Base-by-base conservation (phyloP, 371 early-diverging fungal genomes). In the Rhizopus sp. region DNA sequence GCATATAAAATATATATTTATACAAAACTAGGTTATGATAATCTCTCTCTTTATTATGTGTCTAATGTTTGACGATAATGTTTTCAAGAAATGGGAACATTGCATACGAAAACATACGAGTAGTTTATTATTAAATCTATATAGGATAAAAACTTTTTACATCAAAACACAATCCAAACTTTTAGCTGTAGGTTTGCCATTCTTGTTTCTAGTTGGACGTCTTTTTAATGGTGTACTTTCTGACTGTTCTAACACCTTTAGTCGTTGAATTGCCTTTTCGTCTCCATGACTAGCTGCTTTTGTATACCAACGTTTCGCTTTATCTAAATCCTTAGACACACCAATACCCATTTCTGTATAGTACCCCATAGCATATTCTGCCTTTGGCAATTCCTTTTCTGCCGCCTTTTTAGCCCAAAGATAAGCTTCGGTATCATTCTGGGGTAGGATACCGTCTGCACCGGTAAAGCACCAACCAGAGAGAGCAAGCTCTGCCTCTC, bases 401-500 rank as follows among this genome's bases (percentile, higher is more conserved):
- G 93, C 93, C 0, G 94, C 91, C 42, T 87, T 84, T 42, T 81
- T 79, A 8, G 93, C 92, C 94, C 94, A 95, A 29, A 87, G 66
- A 69, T 89, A 95, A n/a, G 95, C 93, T 66, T 89, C 88, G 7
- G 69, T 75, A 66, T 93, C 93, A 35, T 81, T 84, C 67, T 87
- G 90, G n/a, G 72, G 79, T 23, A 95, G 60, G 0, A 89, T 75
- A 1, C 87, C 89, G 0, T 68, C 69, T 13, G 86, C 73, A 23
- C 93, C 94, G 0, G 93, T 93, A 56, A 94, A 73, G 60, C 91
- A 94, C 94, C 94, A 95, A 0, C 92, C 92, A 0, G 92, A 89
- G 7, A 95, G 70, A 8, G 93, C 93, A 29, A 94, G 70, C 60
- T 89, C 88, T 1, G 89, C 86, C 32, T 92, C 90, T 0, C 87